Base-by-base conservation (phyloP, 176 grass and related monocot genomes). In the Juncus inflexus region DNA sequence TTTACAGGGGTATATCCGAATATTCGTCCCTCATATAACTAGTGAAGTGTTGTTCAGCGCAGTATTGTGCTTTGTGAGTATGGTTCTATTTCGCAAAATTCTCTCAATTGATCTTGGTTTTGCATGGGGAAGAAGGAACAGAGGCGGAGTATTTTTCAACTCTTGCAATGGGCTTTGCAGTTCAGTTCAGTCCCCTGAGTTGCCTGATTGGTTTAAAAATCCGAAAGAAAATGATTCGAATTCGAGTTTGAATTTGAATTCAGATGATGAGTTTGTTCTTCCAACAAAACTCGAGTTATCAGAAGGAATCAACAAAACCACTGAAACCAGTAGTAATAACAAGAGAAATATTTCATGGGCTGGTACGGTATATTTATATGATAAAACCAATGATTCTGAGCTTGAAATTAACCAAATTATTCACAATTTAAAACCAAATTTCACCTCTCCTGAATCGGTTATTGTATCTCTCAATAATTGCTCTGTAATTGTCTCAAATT, bases 141-240 rank as follows among this genome's bases (percentile, higher is more conserved):
- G 50, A 11, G 28, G 3, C 37, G 5, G 12, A 1, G 40, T 35
- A 1, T 3, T 40, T 35, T 12, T 39, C 37, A 79, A 70, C 9
- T 55, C 82, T 12, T 84, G 65, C 4, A 69, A 11, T 37, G 73
- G 76, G 10, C 86, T 83, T 11, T 50, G 72, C 14, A 47, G 16
- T 39, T 50, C 37, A 12, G 62, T 65, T 43, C 40, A 76, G 40
- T 81, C 72, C 3, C 55, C 57, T 8, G 71, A 84, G 4, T 50
- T 95, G n/a, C 86, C 86, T 0, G 80, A 84, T 72, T 95, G 90
- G 90, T 95, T 90, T 70, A 83, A n/a, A 59, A 68, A 81, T 70
- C 83, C 86, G 0, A 60, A 95, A 37, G 61, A 43, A 1, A 43
- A 49, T 11, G 54, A 12, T 3, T 83, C 54, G 45, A 65, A 35